These are phyloP conservation scores for Apiotrichum gracile DNA, from an alignment of 1,284 basidiomycete species.

Conservation along the genomic window DNA sequence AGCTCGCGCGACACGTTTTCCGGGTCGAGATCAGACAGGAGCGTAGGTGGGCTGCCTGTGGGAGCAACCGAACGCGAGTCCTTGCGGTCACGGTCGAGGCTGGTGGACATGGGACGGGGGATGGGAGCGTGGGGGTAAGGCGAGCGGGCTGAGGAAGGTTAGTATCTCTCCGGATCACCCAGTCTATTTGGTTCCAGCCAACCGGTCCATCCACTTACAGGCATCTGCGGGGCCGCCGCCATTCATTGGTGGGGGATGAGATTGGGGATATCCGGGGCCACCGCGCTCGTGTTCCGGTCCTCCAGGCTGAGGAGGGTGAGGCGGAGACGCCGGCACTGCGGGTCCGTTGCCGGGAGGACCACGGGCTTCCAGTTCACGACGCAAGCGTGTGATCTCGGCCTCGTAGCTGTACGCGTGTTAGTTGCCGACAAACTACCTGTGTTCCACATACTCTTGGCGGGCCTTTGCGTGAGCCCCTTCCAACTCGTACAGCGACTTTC, in stretches of 20 bases:
- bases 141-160: slow-evolving; percentile 7
- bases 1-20: slow-evolving; percentile 52
- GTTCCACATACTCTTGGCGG: slow-evolving; percentile 53
- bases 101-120: slow-evolving; percentile 35
- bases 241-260: slow-evolving; percentile 29
- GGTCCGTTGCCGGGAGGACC: slow-evolving; percentile 26
- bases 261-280: slow-evolving; percentile 14
- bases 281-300: slow-evolving; percentile 15
- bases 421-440: neutral
- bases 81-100: slow-evolving; percentile 39
- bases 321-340: slow-evolving; percentile 9
- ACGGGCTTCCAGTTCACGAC: slow-evolving; percentile 58
- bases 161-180: neutral
- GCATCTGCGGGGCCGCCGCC: slow-evolving; percentile 21
- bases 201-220: too few relatives aligned
- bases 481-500: slow-evolving; percentile 69
- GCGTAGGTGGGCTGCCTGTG: slow-evolving; percentile 25
- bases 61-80: slow-evolving; percentile 16
- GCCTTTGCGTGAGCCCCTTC: slow-evolving; percentile 67
- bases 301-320: slow-evolving; percentile 23
- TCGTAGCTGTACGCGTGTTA: slow-evolving; percentile 55
- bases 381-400: slow-evolving; percentile 62
- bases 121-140: slow-evolving; percentile 13
- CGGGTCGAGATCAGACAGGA: slow-evolving; percentile 50
- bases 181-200: neutral